Conservation (phyloP, 2,329 filamentous ascomycete genomes). For the Claviceps arundinis region DNA sequence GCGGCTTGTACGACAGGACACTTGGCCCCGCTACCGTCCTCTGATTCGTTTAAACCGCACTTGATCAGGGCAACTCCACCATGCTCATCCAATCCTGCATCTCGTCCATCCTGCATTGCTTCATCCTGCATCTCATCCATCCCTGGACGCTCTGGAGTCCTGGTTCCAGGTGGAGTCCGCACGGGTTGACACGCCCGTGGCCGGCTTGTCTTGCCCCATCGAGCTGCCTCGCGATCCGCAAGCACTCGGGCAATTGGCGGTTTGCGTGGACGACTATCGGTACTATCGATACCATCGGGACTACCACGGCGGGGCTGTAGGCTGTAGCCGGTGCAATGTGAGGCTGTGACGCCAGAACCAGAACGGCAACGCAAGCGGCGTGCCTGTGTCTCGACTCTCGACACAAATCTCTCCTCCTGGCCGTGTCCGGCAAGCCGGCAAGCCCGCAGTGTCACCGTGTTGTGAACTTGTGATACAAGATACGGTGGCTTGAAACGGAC, state of each 20-base stretch:
- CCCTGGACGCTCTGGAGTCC: too few species aligned
- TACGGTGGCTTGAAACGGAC: too few species aligned
- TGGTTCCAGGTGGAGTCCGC: too few species aligned
- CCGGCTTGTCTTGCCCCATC: not conserved
- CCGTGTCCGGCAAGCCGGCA: not conserved
- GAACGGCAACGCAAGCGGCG: not conserved
- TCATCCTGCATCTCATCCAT: too few species aligned
- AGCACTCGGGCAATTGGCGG: constrained; percentile 1
- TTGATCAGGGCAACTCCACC: too few species aligned
- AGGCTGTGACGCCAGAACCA: not conserved
- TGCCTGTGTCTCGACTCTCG: not conserved
- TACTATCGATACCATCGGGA: not conserved
- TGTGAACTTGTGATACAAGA: too few species aligned
- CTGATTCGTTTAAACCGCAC: too few species aligned
- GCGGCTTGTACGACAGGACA: too few species aligned
- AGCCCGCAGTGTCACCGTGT: not conserved
- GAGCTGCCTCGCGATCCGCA: not conserved
- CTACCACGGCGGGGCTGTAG: too few species aligned
- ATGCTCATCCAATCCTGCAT: too few species aligned
- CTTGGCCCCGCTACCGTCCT: too few species aligned
- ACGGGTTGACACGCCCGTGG: not conserved
- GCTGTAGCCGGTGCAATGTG: not conserved
- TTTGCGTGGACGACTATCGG: not conserved
- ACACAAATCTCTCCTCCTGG: not conserved
- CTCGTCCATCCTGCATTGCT: too few species aligned